Evolutionary conservation across 2,329 filamentous ascomycete genomes (phyloP).

Genomic region (Colletotrichum coccodes): DNA sequence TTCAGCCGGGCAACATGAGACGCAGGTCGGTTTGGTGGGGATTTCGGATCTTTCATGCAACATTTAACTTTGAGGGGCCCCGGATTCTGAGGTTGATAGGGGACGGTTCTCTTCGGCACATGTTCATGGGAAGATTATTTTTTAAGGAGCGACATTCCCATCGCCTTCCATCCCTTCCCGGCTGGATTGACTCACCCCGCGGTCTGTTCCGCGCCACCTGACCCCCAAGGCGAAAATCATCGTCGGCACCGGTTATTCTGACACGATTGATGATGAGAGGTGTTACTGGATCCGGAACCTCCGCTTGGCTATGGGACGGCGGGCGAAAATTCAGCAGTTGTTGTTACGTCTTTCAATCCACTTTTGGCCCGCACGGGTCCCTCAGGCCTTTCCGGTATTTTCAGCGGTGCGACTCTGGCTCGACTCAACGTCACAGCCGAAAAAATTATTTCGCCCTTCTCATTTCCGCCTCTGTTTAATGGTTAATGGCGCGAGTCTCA

Average conservation of each 20-base stretch:
- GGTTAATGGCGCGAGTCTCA: background rate
- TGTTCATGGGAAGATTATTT: background rate
- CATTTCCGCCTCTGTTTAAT: no score
- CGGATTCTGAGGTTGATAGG: conserved; percentile 16
- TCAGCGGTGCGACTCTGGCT: background rate
- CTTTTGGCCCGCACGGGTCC: conserved; percentile 24
- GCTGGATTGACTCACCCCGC: conserved; percentile 21
- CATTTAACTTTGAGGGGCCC: conserved; percentile 30
- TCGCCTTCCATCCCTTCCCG: background rate
- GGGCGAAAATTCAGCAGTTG: conserved; percentile 32
- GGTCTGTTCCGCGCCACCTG: conserved; percentile 16
- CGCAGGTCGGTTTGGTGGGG: conserved; percentile 24
- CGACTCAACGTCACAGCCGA: background rate
- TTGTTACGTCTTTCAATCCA: conserved; percentile 34
- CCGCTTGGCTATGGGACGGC: conserved; percentile 19
- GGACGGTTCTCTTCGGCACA: conserved; percentile 16
- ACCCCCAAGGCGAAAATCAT: background rate
- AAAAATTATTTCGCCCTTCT: background rate
- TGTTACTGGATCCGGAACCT: conserved; percentile 27
- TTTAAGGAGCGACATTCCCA: background rate
- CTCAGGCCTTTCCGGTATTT: background rate
- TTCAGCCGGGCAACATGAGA: background rate
- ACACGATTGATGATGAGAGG: conserved; percentile 14
- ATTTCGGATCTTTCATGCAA: conserved; percentile 12
- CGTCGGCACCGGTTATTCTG: conserved; percentile 8